phyloP scores from a whole-genome alignment of 2,329 filamentous ascomycete genomes.

The Penicillium sp. region DNA sequence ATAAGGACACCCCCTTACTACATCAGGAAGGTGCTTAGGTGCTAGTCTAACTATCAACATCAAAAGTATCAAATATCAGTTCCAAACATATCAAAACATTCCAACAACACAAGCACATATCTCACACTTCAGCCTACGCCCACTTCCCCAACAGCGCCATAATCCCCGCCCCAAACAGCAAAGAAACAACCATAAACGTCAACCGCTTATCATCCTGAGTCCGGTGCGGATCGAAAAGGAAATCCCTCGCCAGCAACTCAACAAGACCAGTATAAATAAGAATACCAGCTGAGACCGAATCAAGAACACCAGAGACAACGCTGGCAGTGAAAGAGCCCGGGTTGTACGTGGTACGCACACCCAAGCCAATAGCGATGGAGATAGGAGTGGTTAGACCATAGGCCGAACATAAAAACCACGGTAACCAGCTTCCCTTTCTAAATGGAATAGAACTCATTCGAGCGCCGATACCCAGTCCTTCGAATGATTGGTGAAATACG shows the following conservation, averaged over 20 bases:
- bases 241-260: constrained; percentile 48
- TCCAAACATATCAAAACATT: not conserved
- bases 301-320: constrained; percentile 45
- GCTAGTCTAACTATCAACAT: not conserved
- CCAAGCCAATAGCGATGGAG: constrained; percentile 46
- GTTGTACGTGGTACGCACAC: constrained; percentile 43
- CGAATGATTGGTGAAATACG: constrained; percentile 60
- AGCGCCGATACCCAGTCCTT: constrained; percentile 59
- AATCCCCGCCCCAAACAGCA: constrained; percentile 40
- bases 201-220: constrained; percentile 38
- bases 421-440: constrained; percentile 42
- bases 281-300: constrained; percentile 48
- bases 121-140: constrained; percentile 32
- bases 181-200: constrained; percentile 41
- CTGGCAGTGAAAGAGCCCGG: constrained; percentile 40
- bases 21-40: no score
- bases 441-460: constrained; percentile 56
- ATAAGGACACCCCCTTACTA: no score
- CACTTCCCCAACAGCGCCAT: constrained; percentile 52
- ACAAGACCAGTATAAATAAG: constrained; percentile 49
- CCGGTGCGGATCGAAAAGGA: constrained; percentile 47
- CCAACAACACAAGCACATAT: not conserved
- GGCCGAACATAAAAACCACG: constrained; percentile 46
- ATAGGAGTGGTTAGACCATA: constrained; percentile 53
- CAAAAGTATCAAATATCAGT: not conserved